Base-by-base conservation (phyloP, 768 basidiomycete species). In the Tricholoma saponaceum region DNA sequence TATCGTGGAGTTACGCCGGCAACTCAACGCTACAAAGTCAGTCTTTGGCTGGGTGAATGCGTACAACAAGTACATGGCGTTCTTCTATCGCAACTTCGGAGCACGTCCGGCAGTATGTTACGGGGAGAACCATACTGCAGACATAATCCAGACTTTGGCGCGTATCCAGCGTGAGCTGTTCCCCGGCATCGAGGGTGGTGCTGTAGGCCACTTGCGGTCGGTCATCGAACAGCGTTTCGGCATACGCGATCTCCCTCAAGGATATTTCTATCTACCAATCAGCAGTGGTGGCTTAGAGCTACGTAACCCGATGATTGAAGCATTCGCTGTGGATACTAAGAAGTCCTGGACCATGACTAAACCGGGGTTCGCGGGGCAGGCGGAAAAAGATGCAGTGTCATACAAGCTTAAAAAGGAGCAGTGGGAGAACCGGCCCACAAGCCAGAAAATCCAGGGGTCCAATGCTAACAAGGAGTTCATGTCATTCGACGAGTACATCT, bases 221-320 rank as follows among this genome's bases (percentile, higher is more conserved):
- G 58, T 70, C 51, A 65, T 77, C 30, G 64, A 65, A 25, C 59
- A 63, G 14, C 69, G 73, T 2, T 71, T 72, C 26, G 65, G 67
- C 5, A 58, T 69, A 8, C 37, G 50, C 12, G 63, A 69, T 47
- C 60, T 72, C n/a, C 70, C 69, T 1, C 63, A 67, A 39, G 70
- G 70, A 0, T 71, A 66, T 55, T 70, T 67, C 56, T 71, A 66
- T 58, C 59, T 68, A n/a, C 67, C 70, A 4, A 64, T 71, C 35
- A 51, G 63, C n/a, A 57, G 57, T 44, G 71, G 71, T 20, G 70
- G 70, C 1, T 58, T 71, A 44, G 69, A 70, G 54, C 55, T 72
- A 12, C 65, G 65, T 50, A 73, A 78, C 47, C 69, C 71, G 1
- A 70, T 77, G 64, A 63, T 78, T 20, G 74, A 75, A 54, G 64